phyloP scores from a whole-genome alignment of 768 basidiomycete genomes.

The Megacollybia marginata region DNA sequence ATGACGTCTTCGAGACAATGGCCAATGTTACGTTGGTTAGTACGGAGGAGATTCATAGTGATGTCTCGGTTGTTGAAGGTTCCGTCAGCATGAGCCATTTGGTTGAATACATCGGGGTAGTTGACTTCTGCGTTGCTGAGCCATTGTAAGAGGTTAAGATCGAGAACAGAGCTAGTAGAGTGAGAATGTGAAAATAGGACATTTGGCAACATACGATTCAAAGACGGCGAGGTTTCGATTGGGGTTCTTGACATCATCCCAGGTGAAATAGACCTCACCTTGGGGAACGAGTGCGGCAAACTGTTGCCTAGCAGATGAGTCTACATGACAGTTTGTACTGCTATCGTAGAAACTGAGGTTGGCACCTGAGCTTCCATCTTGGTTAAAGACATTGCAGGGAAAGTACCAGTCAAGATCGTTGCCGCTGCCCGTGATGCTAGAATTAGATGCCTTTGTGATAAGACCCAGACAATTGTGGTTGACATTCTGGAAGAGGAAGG shows the following conservation, averaged over 20 bases:
- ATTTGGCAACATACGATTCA: conserved; percentile 62
- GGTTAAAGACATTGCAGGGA: conserved; percentile 88
- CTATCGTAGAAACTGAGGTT: conserved; percentile 67
- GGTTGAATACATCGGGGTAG: conserved; percentile 79
- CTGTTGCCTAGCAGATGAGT: conserved; percentile 39
- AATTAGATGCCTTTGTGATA: conserved; percentile 64
- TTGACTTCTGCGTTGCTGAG: conserved; percentile 72
- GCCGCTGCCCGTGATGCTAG: conserved; percentile 61
- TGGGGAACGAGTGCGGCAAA: conserved; percentile 45
- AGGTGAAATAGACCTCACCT: conserved; percentile 91
- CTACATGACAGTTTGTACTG: conserved; percentile 67
- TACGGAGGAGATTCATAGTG: conserved; percentile 77
- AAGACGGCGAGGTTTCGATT: conserved; percentile 86
- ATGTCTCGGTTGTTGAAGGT: conserved; percentile 80
- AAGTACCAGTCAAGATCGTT: conserved; percentile 86
- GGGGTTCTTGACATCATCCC: conserved; percentile 71
- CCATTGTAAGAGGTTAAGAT: conserved; percentile 81
- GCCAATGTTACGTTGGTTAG: conserved; percentile 58
- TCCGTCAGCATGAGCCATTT: conserved; percentile 59
- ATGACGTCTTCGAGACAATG: conserved; percentile 82
- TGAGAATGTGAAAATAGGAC: conserved; percentile 4
- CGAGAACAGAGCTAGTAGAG: conserved; percentile 67
- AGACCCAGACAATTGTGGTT: conserved; percentile 76
- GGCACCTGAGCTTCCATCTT: conserved; percentile 49
- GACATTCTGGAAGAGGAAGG: conserved; percentile 91